These are phyloP conservation scores for Athelia sp. DNA, from an alignment of 1,284 basidiomycete species.

Conservation along the genomic window DNA sequence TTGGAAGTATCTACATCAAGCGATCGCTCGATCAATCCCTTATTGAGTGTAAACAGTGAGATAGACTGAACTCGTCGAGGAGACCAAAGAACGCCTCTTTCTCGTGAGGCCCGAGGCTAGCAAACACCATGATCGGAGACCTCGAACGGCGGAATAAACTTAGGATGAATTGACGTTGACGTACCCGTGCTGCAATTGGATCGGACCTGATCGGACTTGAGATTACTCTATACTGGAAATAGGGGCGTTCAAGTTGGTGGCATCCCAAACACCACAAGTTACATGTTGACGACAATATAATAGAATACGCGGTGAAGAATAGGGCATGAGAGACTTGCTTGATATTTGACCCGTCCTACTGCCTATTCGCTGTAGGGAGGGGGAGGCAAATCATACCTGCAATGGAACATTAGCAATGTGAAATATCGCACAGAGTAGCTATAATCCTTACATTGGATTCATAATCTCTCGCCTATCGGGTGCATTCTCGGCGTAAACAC, in stretches of 20 bases:
- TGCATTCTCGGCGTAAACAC: background rate
- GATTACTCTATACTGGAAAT: too few species aligned
- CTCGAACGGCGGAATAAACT: too few species aligned
- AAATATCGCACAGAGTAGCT: background rate
- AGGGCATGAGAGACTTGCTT: too few species aligned
- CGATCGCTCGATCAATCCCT: background rate
- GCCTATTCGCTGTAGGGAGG: too few species aligned
- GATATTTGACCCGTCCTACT: too few species aligned
- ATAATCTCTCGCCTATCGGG: background rate
- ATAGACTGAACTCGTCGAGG: conserved; percentile 59
- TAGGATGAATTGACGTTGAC: too few species aligned
- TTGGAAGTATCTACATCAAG: conserved; percentile 58
- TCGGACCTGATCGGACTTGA: too few species aligned
- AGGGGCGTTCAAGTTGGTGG: too few species aligned
- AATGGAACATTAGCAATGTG: background rate
- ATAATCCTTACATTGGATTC: background rate
- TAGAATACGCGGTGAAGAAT: too few species aligned
- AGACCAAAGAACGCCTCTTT: conserved; percentile 77
- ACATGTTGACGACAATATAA: too few species aligned
- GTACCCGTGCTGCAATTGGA: too few species aligned
- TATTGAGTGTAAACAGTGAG: background rate
- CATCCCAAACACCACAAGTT: too few species aligned
- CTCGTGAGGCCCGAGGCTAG: conserved; percentile 57
- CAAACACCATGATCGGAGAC: conserved; percentile 56
- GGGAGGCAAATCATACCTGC: background rate